phyloP scores from a whole-genome alignment of 1,284 basidiomycete species.

The Cutaneotrichosporon arboriforme region DNA sequence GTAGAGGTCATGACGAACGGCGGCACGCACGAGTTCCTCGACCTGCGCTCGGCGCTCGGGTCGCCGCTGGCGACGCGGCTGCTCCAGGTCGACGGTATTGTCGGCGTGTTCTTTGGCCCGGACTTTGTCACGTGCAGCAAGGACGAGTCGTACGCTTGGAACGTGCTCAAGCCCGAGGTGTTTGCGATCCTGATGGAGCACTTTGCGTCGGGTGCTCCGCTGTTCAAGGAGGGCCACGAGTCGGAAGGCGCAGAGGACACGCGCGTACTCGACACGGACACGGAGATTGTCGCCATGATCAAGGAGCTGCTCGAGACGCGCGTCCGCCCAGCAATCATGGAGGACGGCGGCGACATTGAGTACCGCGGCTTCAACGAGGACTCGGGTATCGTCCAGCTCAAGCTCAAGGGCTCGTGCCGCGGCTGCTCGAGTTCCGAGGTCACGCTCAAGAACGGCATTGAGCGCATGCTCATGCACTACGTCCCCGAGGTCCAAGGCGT shows the following conservation, averaged over 20 bases:
- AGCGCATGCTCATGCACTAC: conserved; percentile 98
- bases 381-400: conserved; percentile 60
- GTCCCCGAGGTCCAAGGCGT: conserved; percentile 97
- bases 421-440: conserved; percentile 90
- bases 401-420: conserved; percentile 91
- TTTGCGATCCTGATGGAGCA: conserved; percentile 98
- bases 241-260: conserved; percentile 89
- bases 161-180: conserved; percentile 93
- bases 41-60: conserved; percentile 70
- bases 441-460: conserved; percentile 91
- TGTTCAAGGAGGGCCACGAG: conserved; percentile 67
- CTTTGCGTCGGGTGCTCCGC: conserved; percentile 78
- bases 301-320: conserved; percentile 94
- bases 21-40: conserved; percentile 84
- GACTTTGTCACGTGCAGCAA: conserved; percentile 98
- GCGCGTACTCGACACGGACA: conserved; percentile 88
- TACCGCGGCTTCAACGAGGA: conserved; percentile 54
- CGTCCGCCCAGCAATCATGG: conserved; percentile 90
- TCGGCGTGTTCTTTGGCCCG: conserved; percentile 86
- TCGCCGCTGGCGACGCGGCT: conserved; percentile 90
- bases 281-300: conserved; percentile 98
- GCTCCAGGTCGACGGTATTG: conserved; percentile 88
- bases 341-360: conserved; percentile 54
- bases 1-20: conserved; percentile 78
- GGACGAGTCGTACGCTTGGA: conserved; percentile 77